Evolutionary conservation across 352 stramenopile genomes (phyloP), one percentile per base, ranked within the genome.

Genomic region (Blastocystis sp.): DNA sequence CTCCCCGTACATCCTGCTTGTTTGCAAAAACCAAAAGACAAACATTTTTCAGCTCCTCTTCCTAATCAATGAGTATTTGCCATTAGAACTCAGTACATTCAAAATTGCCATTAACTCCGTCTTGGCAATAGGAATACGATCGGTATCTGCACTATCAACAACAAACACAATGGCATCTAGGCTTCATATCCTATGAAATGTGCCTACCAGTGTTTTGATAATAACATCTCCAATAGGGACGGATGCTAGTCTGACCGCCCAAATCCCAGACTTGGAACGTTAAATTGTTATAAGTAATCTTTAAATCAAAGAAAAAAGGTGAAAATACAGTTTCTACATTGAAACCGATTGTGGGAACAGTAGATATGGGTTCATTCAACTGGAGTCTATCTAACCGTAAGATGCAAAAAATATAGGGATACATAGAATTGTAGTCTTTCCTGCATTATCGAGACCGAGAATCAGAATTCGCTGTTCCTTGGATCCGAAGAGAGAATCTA

Each of bases 391-490:
- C 84, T 90, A 51, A 33, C 1, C n/a, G 15, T n/a, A 24, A 60
- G 24, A 19, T 11, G 17, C n/a, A 19, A 22, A 27, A 70, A n/a
- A 66, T 24, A 70, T 27, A 44, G 11, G 17, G 37, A 62, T 44
- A 90, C 95, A 99, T 81, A 99, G 91, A 92, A 99, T 99, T 19
- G 97, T 99, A 15, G 97, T 99, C 93, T 99, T 99, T 90, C 97
- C 97, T 35, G 97, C 97, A 92, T 98, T 98, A 91, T 99, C 97
- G 35, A 99, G 93, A 84, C 97, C 97, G 13, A 99, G 92, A 93
- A 99, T 99, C n/a, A 99, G 92, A 91, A 99, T 99, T 87, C 97
- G 94, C 82, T 98, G 97, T 93, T 99, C 97, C 91, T 99, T 99
- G 90, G 95, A 97, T 76, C 97, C 96, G 93, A 99, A 99, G 90